Evolutionary conservation across 176 grass and related monocot genomes (phyloP).

Genomic region (Areca catechu): DNA sequence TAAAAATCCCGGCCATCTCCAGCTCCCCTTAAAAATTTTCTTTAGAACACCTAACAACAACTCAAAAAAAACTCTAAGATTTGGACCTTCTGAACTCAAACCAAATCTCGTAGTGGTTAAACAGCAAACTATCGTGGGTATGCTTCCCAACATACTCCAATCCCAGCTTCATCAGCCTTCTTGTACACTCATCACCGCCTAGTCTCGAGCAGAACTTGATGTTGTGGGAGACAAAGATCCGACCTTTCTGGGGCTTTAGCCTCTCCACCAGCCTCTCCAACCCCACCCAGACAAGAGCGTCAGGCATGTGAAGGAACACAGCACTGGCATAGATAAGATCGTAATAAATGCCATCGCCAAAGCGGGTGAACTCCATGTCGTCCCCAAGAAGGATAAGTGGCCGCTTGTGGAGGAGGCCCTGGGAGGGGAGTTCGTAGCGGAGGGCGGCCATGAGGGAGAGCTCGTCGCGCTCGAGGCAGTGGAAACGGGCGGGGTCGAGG

Average conservation of each 20-base stretch:
- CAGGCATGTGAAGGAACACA: constrained; percentile 72
- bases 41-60: constrained; percentile 18
- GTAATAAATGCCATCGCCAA: constrained; percentile 62
- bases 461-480: constrained; percentile 87
- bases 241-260: constrained; percentile 63
- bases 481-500: constrained; percentile 60
- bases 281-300: constrained; percentile 78
- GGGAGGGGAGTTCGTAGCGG: constrained; percentile 60
- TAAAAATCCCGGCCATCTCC: constrained; percentile 1
- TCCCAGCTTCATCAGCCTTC: constrained; percentile 40
- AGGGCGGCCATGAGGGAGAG: constrained; percentile 80
- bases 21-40: constrained; percentile 4
- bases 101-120: constrained; percentile 97
- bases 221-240: constrained; percentile 90
- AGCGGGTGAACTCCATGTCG: constrained; percentile 79
- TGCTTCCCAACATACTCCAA: constrained; percentile 64
- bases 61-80: constrained; percentile 25
- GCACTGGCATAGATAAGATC: constrained; percentile 92
- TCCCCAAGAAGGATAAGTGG: constrained; percentile 67
- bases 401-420: constrained; percentile 76
- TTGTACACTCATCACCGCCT: constrained; percentile 65
- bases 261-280: constrained; percentile 55
- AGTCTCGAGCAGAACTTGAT: constrained; percentile 82
- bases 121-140: constrained; percentile 89
- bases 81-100: constrained; percentile 70